These are phyloP conservation scores for Mimosa pudica DNA, from an alignment of 306 rosid genomes.

Conservation along the genomic window DNA sequence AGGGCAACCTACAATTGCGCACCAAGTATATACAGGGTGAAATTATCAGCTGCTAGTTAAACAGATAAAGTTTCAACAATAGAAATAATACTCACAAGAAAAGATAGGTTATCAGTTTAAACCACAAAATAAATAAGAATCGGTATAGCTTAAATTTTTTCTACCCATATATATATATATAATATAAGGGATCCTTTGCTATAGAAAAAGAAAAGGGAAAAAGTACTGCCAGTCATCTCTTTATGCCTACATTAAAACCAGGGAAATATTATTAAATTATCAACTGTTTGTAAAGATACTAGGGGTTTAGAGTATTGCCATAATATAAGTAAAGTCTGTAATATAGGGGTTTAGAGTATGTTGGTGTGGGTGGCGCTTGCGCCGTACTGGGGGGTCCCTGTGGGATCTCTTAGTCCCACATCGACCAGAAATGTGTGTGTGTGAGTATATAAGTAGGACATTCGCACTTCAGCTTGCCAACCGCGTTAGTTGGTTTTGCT, in stretches of 20 bases:
- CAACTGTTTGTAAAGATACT: not conserved
- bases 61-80: not conserved
- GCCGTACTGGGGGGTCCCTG: no score
- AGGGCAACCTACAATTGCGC: conserved; percentile 41
- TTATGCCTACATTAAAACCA: not conserved
- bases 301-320: not conserved
- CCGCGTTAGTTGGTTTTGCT: no score
- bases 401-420: no score
- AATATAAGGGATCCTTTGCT: not conserved
- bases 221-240: not conserved
- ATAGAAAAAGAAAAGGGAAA: not conserved
- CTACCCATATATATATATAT: no score
- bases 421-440: no score
- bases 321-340: not conserved
- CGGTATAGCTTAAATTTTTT: no score
- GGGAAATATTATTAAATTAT: not conserved
- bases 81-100: not conserved
- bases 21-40: not conserved
- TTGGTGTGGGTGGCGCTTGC: no score
- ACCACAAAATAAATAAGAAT: no score
- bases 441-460: no score
- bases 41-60: not conserved
- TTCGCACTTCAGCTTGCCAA: no score
- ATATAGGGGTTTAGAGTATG: no score
- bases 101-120: no score